Conservation (phyloP, 306 rosid species). For the Dalbergia cultrata region DNA sequence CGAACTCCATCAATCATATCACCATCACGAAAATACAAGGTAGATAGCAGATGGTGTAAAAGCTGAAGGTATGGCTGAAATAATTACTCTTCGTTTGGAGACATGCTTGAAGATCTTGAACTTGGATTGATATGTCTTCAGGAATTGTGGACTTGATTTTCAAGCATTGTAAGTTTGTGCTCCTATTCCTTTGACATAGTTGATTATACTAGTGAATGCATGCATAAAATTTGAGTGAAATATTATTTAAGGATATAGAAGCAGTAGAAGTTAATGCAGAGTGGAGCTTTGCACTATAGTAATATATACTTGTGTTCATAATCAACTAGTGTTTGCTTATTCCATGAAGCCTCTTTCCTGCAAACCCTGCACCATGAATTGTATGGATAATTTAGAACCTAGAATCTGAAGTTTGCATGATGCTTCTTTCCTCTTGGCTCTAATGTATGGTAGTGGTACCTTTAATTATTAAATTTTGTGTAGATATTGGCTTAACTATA, state of each 20-base stretch:
- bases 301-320: no score
- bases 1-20: neutral
- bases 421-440: neutral
- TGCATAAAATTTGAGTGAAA: neutral
- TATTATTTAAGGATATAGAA: neutral
- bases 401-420: neutral
- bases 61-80: no score
- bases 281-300: neutral
- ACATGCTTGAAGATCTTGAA: no score
- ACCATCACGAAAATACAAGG: conserved; percentile 16
- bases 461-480: no score
- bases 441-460: no score
- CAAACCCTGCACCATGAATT: neutral
- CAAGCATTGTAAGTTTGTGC: neutral
- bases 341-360: neutral
- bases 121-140: no score
- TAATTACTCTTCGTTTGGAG: no score
- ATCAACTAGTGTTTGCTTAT: neutral
- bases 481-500: no score
- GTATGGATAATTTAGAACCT: neutral
- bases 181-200: neutral
- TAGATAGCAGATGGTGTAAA: conserved; percentile 5
- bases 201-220: neutral
- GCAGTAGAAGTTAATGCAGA: conserved; percentile 3
- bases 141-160: neutral